A percentile compares a stretch with the other conserved stretches of the same genome.
These are phyloP conservation scores for Cladophialophora yegresii DNA, from an alignment of 2,329 filamentous ascomycete species.

Conservation along the genomic window DNA sequence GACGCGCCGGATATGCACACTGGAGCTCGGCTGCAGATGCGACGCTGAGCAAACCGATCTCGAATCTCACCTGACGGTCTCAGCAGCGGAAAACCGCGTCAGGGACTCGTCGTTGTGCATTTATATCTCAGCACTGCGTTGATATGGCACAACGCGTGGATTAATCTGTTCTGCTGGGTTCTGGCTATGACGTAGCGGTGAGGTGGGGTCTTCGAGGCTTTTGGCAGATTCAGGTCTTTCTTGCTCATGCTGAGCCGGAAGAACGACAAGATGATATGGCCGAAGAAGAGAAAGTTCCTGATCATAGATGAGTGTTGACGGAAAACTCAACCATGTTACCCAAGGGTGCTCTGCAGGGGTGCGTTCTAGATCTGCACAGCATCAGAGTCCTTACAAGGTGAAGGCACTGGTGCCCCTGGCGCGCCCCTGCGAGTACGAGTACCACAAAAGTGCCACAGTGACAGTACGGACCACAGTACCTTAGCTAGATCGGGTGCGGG, in stretches of 20 bases:
- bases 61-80: constrained; percentile 8
- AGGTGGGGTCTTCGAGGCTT: neutral
- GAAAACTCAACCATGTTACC: too few relatives aligned
- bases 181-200: neutral
- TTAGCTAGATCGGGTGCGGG: constrained; percentile 1
- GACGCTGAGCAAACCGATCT: neutral
- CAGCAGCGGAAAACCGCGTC: neutral
- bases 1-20: constrained; percentile 8
- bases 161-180: neutral
- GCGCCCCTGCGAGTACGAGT: neutral
- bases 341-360: too few relatives aligned
- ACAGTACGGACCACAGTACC: neutral
- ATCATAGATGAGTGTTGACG: too few relatives aligned
- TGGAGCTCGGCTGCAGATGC: neutral
- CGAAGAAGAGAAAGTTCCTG: too few relatives aligned
- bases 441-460: neutral
- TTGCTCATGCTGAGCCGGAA: too few relatives aligned
- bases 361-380: too few relatives aligned
- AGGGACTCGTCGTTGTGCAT: neutral
- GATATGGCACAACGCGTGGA: neutral
- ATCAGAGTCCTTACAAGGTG: neutral
- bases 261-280: too few relatives aligned
- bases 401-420: neutral
- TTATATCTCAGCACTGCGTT: neutral
- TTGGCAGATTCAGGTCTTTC: too few relatives aligned